Base-by-base conservation (phyloP, 2,329 filamentous ascomycete genomes). In the Ophiocordyceps sinensis region DNA sequence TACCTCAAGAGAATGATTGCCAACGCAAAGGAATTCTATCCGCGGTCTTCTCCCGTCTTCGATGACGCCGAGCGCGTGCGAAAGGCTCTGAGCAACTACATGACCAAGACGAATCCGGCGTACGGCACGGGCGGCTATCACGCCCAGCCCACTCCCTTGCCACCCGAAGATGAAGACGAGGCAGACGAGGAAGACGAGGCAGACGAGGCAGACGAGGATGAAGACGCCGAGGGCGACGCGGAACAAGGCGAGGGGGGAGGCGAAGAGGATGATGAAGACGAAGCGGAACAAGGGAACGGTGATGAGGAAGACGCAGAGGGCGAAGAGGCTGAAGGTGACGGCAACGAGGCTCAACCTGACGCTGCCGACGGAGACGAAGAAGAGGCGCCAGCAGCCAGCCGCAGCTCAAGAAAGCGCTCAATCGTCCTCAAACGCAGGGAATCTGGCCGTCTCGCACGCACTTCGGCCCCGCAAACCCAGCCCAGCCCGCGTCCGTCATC, bases 1-100 rank as follows among this genome's bases (percentile, higher is more conserved):
- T 88, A 88, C 56, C 75, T 89, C 55, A 93, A 91, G 66, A 79
- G 86, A 47, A 83, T 94, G 71, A 82, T 94, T 42, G 73, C 77
- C 48, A 94, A 94, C 54, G 85, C 84, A 30, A 94, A 94, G 59
- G 79, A 85, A 41, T 91, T 77, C 62, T 89, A 89, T 53, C 71
- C 79, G 44, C 81, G 81, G 50, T 73, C 72, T 36, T 85, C 84
- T 0, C 65, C 77, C 43, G 70, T 82, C 31, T 89, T 82, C 55
- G 81, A 86, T 36, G 86, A 94, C 63, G 85, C 87, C 9, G 87
- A 94, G 60, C 77, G 85, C 38, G 75, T 94, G 37, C 75, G 87
- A 37, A 94, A 94, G 62, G 80, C 85, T 3, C 71, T 89, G 34
- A 88, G 83, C 57, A 89, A 88, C 53, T 86, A 79, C 58, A 94